Evolutionary conservation across 1,284 basidiomycete genomes (phyloP).

Genomic region (Wolfiporia cocos): DNA sequence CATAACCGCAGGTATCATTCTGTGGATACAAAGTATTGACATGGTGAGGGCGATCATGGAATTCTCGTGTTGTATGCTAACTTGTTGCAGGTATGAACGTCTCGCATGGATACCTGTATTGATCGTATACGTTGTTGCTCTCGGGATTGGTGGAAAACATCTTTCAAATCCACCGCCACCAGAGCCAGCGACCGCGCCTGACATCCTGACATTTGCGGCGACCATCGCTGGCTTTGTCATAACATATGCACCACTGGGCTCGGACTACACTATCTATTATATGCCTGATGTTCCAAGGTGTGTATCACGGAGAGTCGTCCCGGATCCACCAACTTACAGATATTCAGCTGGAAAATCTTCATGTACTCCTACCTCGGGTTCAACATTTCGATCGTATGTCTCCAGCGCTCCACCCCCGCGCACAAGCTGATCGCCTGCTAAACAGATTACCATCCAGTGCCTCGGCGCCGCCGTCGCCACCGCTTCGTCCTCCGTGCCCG

Average conservation of each 20-base stretch:
- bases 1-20: slow-evolving; percentile 75
- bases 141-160: slow-evolving; percentile 70
- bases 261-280: slow-evolving; percentile 73
- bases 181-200: slow-evolving; percentile 44
- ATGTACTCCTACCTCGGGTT: slow-evolving; percentile 72
- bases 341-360: slow-evolving; percentile 61
- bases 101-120: slow-evolving; percentile 77
- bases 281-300: slow-evolving; percentile 51
- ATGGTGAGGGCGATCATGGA: slow-evolving; percentile 32
- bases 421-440: too few relatives aligned
- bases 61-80: neutral
- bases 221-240: slow-evolving; percentile 72
- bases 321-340: neutral
- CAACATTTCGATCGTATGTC: slow-evolving; percentile 56
- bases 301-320: slow-evolving; percentile 3
- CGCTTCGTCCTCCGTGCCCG: slow-evolving; percentile 53
- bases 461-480: slow-evolving; percentile 71
- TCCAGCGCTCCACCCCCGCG: too few relatives aligned
- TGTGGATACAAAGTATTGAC: slow-evolving; percentile 73
- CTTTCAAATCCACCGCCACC: slow-evolving; percentile 37
- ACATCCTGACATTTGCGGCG: slow-evolving; percentile 60
- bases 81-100: slow-evolving; percentile 61
- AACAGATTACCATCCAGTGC: slow-evolving; percentile 56
- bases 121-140: slow-evolving; percentile 69
- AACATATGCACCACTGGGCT: slow-evolving; percentile 58